These are phyloP conservation scores for Coniella lustricola DNA, from an alignment of 2,329 filamentous ascomycete species.

Conservation along the genomic window DNA sequence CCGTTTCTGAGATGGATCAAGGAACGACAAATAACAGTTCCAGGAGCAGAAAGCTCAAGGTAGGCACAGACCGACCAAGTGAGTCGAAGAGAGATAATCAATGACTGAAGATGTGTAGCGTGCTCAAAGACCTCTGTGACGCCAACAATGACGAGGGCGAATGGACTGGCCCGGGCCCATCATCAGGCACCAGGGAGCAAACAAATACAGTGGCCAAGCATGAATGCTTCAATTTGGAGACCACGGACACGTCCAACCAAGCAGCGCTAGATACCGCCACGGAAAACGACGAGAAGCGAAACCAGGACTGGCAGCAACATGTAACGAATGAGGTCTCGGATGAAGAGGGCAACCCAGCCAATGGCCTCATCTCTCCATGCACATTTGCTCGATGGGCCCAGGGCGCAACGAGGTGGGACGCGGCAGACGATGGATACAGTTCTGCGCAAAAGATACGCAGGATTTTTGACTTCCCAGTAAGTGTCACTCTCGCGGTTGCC, in stretches of 20 bases:
- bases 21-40: slow-evolving; percentile 4
- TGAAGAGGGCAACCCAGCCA: slow-evolving; percentile 31
- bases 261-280: slow-evolving; percentile 1
- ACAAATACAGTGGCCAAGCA: slow-evolving; percentile 7
- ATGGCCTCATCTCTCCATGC: slow-evolving; percentile 33
- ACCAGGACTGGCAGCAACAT: slow-evolving; percentile 6
- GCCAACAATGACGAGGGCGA: slow-evolving; percentile 4
- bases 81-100: neutral
- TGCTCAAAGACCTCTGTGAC: slow-evolving; percentile 4
- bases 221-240: slow-evolving; percentile 14
- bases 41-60: neutral
- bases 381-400: slow-evolving; percentile 33
- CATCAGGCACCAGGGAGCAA: slow-evolving; percentile 8
- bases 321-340: slow-evolving; percentile 29
- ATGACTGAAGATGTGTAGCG: neutral
- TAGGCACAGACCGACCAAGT: neutral
- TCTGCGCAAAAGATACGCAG: slow-evolving; percentile 1
- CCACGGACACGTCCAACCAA: slow-evolving; percentile 6
- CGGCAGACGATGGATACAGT: slow-evolving; percentile 5
- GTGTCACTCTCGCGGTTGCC: neutral
- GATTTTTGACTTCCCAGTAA: slow-evolving; percentile 6
- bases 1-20: slow-evolving; percentile 25
- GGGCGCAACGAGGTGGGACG: slow-evolving; percentile 27
- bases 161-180: slow-evolving; percentile 9
- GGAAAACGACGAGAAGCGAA: neutral